These are phyloP conservation scores for Stagonosporopsis cucurbitacearum DNA, from an alignment of 2,329 filamentous ascomycete genomes.

Conservation along the genomic window DNA sequence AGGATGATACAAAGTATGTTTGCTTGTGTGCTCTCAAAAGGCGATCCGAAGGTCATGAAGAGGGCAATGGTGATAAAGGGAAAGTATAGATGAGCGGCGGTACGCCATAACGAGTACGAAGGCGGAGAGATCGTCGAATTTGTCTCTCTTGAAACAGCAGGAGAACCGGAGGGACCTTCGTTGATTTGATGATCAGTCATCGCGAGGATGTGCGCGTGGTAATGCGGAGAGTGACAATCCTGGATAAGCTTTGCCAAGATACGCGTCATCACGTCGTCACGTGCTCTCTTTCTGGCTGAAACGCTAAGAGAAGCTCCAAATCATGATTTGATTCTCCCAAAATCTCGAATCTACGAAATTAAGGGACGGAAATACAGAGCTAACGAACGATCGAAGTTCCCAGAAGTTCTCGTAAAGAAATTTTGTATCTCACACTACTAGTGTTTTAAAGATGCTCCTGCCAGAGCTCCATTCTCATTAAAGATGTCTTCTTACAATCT, in stretches of 20 bases:
- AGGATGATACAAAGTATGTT: conserved; percentile 7
- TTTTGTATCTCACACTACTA: no score
- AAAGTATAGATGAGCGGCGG: conserved; percentile 26
- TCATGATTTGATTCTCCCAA: no score
- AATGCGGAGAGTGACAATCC: background rate
- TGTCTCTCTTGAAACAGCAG: background rate
- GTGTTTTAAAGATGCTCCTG: no score
- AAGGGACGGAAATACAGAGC: no score
- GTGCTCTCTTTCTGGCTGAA: no score
- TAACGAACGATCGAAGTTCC: no score
- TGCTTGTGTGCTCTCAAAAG: conserved; percentile 6
- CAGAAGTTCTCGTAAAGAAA: no score
- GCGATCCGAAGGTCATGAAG: conserved; percentile 7
- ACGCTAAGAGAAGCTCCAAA: no score
- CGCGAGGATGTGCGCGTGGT: background rate
- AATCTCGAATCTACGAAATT: no score
- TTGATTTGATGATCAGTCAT: background rate
- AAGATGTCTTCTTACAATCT: no score
- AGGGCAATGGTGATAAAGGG: conserved; percentile 21
- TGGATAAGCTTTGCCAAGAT: conserved; percentile 4
- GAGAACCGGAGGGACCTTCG: background rate
- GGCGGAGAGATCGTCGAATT: background rate
- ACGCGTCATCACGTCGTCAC: conserved; percentile 8
- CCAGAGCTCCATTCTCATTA: no score
- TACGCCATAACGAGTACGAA: conserved; percentile 8